Evolutionary conservation across 2,329 filamentous ascomycete genomes (phyloP), one percentile per base, ranked within the genome.

Genomic region (Epichloe brachyelytri): DNA sequence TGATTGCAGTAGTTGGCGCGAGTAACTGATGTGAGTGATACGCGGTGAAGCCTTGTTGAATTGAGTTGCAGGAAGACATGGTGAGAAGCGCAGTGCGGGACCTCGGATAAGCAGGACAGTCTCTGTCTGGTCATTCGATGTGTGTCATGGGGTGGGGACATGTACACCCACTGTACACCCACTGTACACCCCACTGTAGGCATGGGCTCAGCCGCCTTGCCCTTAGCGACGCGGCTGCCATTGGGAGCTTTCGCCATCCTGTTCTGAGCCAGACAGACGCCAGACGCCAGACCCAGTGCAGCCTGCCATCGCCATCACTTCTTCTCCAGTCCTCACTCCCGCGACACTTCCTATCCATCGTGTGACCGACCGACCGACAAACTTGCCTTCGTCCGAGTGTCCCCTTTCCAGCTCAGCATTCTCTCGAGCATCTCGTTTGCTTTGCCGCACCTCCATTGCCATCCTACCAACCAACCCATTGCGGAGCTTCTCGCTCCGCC

Each of bases 161-260:
- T 20, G 19, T 19, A 19, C n/a, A n/a, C n/a, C n/a, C n/a, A n/a
- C n/a, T n/a, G n/a, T n/a, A n/a, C n/a, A n/a, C n/a, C n/a, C n/a
- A n/a, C n/a, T n/a, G 20, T 3, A 20, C 20, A 20, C 20, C 20
- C 20, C 20, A 20, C 20, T 20, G 3, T 20, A 20, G 20, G 22
- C 26, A 30, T 30, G 26, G 26, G 8, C 26, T 30, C 3, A 30
- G 26, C 26, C 26, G 26, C 26, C 26, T 30, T 30, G 26, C 26
- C 26, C 6, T 7, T 26, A 26, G 7, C 26, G 26, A 3, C 26
- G 26, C 26, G 26, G 26, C 26, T 26, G 26, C 22, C 22, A 26
- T 26, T 26, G 22, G 22, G 22, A 46, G 46, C 46, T 52, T 53
- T 51, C 52, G 26, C 48, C 55, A 56, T 52, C 50, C 47, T 26